These are phyloP conservation scores for Streptanthus diversifolius DNA, from an alignment of 345 rosid species.

Conservation along the genomic window DNA sequence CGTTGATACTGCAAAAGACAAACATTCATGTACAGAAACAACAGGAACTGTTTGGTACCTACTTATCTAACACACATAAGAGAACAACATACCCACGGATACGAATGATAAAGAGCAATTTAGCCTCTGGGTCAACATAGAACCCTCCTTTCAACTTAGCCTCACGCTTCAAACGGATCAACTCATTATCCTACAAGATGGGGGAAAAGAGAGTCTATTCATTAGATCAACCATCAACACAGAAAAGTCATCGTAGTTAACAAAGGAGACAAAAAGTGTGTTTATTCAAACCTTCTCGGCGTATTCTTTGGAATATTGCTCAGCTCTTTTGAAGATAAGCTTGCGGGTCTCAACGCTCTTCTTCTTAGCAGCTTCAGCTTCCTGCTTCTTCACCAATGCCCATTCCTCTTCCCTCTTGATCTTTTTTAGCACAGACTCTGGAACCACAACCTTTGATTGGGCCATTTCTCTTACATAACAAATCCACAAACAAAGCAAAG, in stretches of 20 bases:
- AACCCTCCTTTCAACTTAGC: slow-evolving; percentile 88
- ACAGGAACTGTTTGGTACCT: not conserved
- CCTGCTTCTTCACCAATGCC: slow-evolving; percentile 45
- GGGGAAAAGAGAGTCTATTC: not conserved
- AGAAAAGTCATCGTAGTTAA: not conserved
- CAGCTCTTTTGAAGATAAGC: slow-evolving; percentile 54
- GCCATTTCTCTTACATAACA: slow-evolving; percentile 25
- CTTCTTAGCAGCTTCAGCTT: slow-evolving; percentile 44
- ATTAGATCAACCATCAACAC: not conserved
- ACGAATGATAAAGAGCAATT: slow-evolving; percentile 67
- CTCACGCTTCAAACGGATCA: slow-evolving; percentile 65
- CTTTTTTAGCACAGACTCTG: slow-evolving; percentile 69
- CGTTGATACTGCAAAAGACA: slow-evolving; percentile 57
- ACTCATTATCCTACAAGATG: slow-evolving; percentile 48
- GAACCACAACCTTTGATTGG: slow-evolving; percentile 44
- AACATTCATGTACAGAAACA: not conserved
- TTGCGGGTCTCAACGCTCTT: slow-evolving; percentile 50
- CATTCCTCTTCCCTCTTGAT: slow-evolving; percentile 57
- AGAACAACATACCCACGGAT: slow-evolving; percentile 62
- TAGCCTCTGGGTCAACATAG: slow-evolving; percentile 87
- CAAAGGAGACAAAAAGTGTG: not conserved
- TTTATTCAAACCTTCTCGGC: slow-evolving; percentile 43
- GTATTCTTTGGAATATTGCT: slow-evolving; percentile 60
- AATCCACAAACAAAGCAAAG: not conserved
- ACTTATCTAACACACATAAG: not conserved